Evolutionary conservation across 331 rosid genomes (phyloP), one percentile per base, ranked within the genome.

Genomic region (Malus hybrid): DNA sequence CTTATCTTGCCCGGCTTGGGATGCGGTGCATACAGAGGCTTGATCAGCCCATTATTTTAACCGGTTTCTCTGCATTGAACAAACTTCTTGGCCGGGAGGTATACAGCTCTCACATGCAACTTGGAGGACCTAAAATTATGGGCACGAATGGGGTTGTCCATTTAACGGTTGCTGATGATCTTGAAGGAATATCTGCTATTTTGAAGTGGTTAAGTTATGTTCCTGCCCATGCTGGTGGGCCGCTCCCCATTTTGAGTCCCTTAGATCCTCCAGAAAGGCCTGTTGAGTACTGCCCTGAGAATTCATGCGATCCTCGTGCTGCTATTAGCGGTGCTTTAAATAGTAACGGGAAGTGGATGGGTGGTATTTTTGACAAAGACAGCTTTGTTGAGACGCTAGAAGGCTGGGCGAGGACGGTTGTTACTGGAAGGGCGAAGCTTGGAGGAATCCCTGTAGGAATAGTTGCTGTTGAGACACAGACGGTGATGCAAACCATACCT

Each of bases 371-470:
- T 81, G 99, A 95, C 80, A 92, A 86, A 86, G 96, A 89, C 76
- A 95, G 99, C 90, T 95, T 92, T 69, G 88, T 95, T 65, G 99
- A 95, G 93, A 95, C 99, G 1, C 85, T 92, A 74, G 99, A 95
- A 60, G 99, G 99, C 77, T 95, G 99, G 99, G 99, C 99, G 32
- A 89, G 99, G 83, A 95, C 99, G 1, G 99, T 95, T 63, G 97
- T 95, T 77, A 92, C 99, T 6, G 99, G 99, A 81, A 89, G 99
- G 83, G 97, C 97, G 18, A 95, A 95, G 83, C 97, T 95, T 74
- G 99, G 99, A 83, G 99, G 99, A 74, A 92, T 95, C 75, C 97
- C 97, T 60, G 96, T 92, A 68, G 99, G 99, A 75, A 81, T 95
- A 69, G 95, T 95, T 72, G 99, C 97, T 34, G 99, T 95, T 33